Percentiles rank a stretch among this genome's conserved stretches.
Conservation (phyloP, 768 basidiomycete genomes). For the Royoungia palumana region DNA sequence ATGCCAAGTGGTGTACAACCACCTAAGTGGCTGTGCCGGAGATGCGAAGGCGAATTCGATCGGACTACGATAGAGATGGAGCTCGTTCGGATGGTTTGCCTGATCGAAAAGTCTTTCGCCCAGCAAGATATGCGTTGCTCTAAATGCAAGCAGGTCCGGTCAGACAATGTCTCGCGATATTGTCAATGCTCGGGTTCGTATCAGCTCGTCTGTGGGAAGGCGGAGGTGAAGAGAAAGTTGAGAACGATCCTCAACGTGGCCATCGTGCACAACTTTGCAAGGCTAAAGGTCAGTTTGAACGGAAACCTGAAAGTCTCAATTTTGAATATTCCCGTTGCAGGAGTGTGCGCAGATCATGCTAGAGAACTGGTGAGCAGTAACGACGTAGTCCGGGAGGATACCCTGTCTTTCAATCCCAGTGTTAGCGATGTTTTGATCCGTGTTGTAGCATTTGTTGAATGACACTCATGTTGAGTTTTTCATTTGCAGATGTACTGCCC, state of each 20-base stretch:
- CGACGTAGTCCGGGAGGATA: neutral
- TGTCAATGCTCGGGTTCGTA: conserved; percentile 90
- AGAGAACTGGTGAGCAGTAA: conserved; percentile 33
- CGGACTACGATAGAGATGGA: conserved; percentile 82
- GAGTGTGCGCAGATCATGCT: conserved; percentile 39
- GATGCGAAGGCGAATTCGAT: conserved; percentile 86
- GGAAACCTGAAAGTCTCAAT: neutral
- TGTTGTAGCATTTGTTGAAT: no score
- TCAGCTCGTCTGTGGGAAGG: conserved; percentile 66
- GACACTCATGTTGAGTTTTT: no score
- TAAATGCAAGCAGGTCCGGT: conserved; percentile 88
- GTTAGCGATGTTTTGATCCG: neutral
- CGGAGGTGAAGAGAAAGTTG: conserved; percentile 67
- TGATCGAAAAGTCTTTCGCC: conserved; percentile 69
- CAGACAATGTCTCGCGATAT: conserved; percentile 80
- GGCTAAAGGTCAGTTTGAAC: conserved; percentile 56
- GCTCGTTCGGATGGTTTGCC: conserved; percentile 71
- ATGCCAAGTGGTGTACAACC: conserved; percentile 54
- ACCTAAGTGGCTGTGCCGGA: conserved; percentile 63
- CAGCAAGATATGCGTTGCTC: conserved; percentile 88
- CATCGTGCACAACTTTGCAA: conserved; percentile 61
- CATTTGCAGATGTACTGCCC: no score
- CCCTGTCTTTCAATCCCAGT: neutral
- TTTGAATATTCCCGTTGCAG: conserved; percentile 18
- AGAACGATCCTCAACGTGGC: conserved; percentile 84